phyloP scores from a whole-genome alignment of 1,284 basidiomycete genomes.

The Xerocomus amazonicus region DNA sequence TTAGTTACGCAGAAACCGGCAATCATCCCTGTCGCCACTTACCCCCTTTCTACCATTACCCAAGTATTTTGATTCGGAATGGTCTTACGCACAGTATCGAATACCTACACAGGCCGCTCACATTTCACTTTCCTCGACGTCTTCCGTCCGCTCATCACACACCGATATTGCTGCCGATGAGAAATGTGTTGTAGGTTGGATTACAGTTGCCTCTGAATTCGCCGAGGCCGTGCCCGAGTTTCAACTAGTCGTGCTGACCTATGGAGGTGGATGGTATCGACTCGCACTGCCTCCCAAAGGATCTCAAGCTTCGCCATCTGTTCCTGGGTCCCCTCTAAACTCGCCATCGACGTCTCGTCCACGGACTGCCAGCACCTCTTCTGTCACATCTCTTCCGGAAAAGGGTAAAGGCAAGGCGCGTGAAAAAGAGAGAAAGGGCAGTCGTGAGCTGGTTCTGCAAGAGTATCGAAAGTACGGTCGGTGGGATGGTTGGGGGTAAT shows the following conservation, averaged over 20 bases:
- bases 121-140: constrained; percentile 65
- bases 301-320: constrained; percentile 19
- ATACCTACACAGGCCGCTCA: constrained; percentile 83
- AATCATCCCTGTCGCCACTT: constrained; percentile 73
- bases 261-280: constrained; percentile 91
- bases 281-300: constrained; percentile 61
- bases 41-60: constrained; percentile 79
- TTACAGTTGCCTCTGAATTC: constrained; percentile 49
- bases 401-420: constrained; percentile 59
- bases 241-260: constrained; percentile 83
- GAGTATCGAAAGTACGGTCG: constrained; percentile 78
- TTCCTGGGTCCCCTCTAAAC: constrained; percentile 42
- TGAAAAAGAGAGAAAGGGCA: constrained; percentile 56
- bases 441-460: constrained; percentile 61
- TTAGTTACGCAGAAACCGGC: constrained; percentile 58
- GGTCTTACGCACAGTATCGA: constrained; percentile 91
- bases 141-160: constrained; percentile 50
- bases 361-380: constrained; percentile 53
- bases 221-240: constrained; percentile 45
- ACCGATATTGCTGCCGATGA: constrained; percentile 76
- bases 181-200: constrained; percentile 83
- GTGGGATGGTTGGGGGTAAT: constrained; percentile 82
- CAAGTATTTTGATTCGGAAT: constrained; percentile 90
- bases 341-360: constrained; percentile 37
- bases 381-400: constrained; percentile 45